These are phyloP conservation scores for Trypanosoma mega DNA, from an alignment of 208 protist species.

Conservation along the genomic window DNA sequence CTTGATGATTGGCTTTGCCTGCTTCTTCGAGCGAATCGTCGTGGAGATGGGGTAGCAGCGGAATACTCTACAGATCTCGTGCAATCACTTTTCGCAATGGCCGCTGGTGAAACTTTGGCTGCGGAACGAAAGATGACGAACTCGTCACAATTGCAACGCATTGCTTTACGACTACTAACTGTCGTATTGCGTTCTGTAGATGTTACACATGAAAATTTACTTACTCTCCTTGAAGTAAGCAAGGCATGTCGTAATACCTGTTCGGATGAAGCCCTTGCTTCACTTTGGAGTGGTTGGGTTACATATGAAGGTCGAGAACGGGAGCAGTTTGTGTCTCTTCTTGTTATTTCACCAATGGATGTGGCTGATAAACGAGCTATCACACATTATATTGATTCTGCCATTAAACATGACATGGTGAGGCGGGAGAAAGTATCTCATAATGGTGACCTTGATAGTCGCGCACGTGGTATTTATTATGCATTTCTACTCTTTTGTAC, in stretches of 20 bases:
- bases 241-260: conserved; percentile 8
- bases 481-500: conserved; percentile 29
- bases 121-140: not conserved
- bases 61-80: conserved; percentile 7
- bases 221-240: conserved; percentile 17
- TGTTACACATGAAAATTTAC: conserved; percentile 16
- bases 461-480: conserved; percentile 21
- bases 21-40: conserved; percentile 11
- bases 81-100: conserved; percentile 20
- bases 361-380: conserved; percentile 23
- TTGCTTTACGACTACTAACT: conserved; percentile 20
- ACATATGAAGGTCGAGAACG: conserved; percentile 26
- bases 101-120: conserved; percentile 12
- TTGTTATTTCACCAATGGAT: conserved; percentile 19
- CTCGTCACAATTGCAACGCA: conserved; percentile 5
- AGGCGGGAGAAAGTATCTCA: conserved; percentile 5
- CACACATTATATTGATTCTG: conserved; percentile 25
- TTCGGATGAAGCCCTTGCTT: conserved; percentile 17
- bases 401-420: conserved; percentile 18
- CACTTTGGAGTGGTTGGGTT: conserved; percentile 29
- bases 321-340: conserved; percentile 23
- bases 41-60: not conserved
- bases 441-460: conserved; percentile 2
- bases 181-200: conserved; percentile 15
- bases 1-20: conserved; percentile 24